Percentiles rank a stretch among this genome's conserved stretches.
Evolutionary conservation across 2,329 filamentous ascomycete species (phyloP).

Genomic region (Exophiala bonariae): DNA sequence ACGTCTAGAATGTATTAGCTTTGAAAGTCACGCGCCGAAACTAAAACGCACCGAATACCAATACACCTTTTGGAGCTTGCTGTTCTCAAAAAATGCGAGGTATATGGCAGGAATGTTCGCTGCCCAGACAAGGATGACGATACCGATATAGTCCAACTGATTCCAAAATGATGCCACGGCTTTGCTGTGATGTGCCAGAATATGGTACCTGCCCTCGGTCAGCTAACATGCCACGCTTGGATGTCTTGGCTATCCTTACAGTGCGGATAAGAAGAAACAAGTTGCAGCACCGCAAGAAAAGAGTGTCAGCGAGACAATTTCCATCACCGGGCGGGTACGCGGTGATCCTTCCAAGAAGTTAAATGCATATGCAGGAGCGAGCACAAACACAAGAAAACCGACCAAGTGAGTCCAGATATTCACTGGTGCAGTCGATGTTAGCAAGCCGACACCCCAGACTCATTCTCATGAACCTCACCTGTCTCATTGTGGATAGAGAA

Average conservation of each 20-base stretch:
- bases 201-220: constrained; percentile 51
- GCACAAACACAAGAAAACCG: constrained; percentile 42
- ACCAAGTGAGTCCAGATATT: constrained; percentile 51
- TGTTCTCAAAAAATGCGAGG: constrained; percentile 51
- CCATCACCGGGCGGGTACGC: constrained; percentile 40
- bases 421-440: constrained; percentile 33
- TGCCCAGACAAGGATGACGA: constrained; percentile 63
- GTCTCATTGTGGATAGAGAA: constrained; percentile 5
- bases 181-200: constrained; percentile 54
- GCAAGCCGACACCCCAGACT: background rate
- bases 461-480: background rate
- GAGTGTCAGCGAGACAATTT: constrained; percentile 44
- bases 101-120: constrained; percentile 61
- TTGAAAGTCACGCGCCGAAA: background rate
- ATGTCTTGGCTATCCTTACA: constrained; percentile 33
- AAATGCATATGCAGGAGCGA: constrained; percentile 37
- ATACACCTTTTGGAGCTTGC: constrained; percentile 37
- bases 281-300: constrained; percentile 47
- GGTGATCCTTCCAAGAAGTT: constrained; percentile 38
- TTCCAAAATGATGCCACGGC: constrained; percentile 53
- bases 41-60: constrained; percentile 1
- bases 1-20: background rate
- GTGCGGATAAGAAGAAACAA: constrained; percentile 49
- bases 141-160: constrained; percentile 62
- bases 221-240: background rate